phyloP scores from a whole-genome alignment of 768 basidiomycete genomes.

The Tulasnella sp. region DNA sequence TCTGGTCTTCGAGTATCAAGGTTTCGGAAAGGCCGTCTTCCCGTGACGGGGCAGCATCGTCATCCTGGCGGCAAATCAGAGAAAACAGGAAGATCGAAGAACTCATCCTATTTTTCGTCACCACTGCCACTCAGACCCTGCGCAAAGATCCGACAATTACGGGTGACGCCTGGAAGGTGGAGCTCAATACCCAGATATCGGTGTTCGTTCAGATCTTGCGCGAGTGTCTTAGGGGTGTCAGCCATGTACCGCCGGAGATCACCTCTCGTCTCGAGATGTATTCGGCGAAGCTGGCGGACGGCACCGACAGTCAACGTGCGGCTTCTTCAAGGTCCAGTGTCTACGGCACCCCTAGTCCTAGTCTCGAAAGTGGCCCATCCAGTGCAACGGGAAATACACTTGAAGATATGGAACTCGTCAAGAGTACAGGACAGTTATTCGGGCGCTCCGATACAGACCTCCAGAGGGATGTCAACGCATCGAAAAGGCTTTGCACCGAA shows the following conservation, averaged over 20 bases:
- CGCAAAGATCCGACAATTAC: conserved; percentile 78
- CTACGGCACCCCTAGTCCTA: background rate
- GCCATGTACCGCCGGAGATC: conserved; percentile 75
- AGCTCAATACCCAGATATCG: conserved; percentile 84
- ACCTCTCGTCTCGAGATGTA: conserved; percentile 73
- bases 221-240: conserved; percentile 59
- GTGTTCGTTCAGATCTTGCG: conserved; percentile 77
- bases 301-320: conserved; percentile 33
- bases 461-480: conserved; percentile 58
- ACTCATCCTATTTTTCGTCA: conserved; percentile 90
- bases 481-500: conserved; percentile 56
- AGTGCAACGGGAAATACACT: conserved; percentile 30
- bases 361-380: background rate
- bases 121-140: conserved; percentile 73
- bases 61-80: conserved; percentile 56
- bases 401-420: conserved; percentile 67
- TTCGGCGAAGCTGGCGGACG: conserved; percentile 61
- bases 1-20: conserved; percentile 48
- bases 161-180: conserved; percentile 78
- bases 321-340: conserved; percentile 41
- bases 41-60: background rate
- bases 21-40: background rate
- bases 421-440: conserved; percentile 57
- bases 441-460: conserved; percentile 55
- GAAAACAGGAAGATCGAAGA: conserved; percentile 97